phyloP scores from a whole-genome alignment of 768 basidiomycete genomes.

The Boletus fagicola region DNA sequence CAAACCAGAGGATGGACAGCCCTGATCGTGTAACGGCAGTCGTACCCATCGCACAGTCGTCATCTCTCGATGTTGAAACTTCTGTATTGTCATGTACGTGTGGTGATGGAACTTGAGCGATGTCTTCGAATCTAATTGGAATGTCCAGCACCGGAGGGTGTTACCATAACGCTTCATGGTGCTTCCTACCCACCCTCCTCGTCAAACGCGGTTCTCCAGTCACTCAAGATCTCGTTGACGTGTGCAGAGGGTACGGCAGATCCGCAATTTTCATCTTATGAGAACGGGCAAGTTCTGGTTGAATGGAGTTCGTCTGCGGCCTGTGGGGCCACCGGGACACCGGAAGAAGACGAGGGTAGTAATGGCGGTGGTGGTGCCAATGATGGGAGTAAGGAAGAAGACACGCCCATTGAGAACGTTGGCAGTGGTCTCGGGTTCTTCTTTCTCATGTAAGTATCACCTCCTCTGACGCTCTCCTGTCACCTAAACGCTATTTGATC shows the following conservation, averaged over 20 bases:
- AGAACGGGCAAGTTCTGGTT: constrained; percentile 50
- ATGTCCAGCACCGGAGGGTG: constrained; percentile 48
- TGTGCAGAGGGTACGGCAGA: constrained; percentile 48
- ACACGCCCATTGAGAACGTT: constrained; percentile 40
- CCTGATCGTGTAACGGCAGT: constrained; percentile 66
- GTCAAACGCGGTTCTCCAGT: constrained; percentile 48
- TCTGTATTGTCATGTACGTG: constrained; percentile 39
- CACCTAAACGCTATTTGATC: constrained; percentile 27
- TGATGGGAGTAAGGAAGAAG: constrained; percentile 15
- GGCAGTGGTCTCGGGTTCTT: constrained; percentile 87
- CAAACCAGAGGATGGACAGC: constrained; percentile 54
- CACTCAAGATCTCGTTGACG: constrained; percentile 56
- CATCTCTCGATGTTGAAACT: constrained; percentile 28
- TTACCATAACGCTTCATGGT: constrained; percentile 60
- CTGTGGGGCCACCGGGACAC: constrained; percentile 41
- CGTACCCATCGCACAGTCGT: constrained; percentile 59
- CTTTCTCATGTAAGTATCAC: constrained; percentile 71
- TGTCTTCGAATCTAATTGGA: constrained; percentile 8
- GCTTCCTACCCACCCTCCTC: constrained; percentile 55
- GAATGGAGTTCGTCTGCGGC: constrained; percentile 64
- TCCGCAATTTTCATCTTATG: constrained; percentile 59
- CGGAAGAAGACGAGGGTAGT: constrained; percentile 29
- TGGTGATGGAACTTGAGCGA: neutral
- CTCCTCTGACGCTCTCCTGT: constrained; percentile 1
- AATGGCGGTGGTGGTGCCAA: constrained; percentile 8